Evolutionary conservation across 768 basidiomycete genomes (phyloP), one percentile per base, ranked within the genome.

Genomic region (Panaeolus cyanescens): DNA sequence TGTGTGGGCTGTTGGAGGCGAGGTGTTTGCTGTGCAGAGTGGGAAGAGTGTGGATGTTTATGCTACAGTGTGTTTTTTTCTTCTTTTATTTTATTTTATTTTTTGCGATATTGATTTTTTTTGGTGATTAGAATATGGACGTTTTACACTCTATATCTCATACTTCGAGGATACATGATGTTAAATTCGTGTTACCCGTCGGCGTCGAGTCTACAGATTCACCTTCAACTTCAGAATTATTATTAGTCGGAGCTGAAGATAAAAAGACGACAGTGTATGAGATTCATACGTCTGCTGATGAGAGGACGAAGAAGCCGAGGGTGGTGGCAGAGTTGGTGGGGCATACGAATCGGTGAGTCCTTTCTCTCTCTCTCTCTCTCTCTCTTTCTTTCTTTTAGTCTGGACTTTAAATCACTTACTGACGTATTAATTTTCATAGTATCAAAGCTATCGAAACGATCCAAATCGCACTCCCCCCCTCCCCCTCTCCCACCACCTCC

Each of bases 191-290:
- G 64, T 83, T 86, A 50, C 80, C 84, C 0, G 75, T 77, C 25
- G 83, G 82, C 2, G 73, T 77, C 0, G 85, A 83, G 39, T 6
- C 39, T 3, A 25, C 25, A 30, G 10, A 22, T 50, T 28, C 45
- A 10, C 6, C 8, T 40, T 17, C 39, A 4, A 2, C 8, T 28
- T 9, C 12, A 2, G 91, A 95, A 67, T 71, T 96, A 32, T 77
- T 98, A 6, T 80, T 96, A 55, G 92, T 88, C 6, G 92, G 86
- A 2, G 95, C 91, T 5, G 97, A 99, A 75, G 95, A 98, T 71
- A 94, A 91, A 65, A 92, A 92, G 68, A 78, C 93, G 2, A 85
- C 94, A 1, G 76, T 95, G 9, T 98, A 96, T 74, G 81, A 83
- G 54, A 63, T 92, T 31, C 78, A 80, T 4, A 68, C 75, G 13